Evolutionary conservation across 495 filamentous ascomycete genomes (phyloP).

Genomic region (Penicillium desertorum): DNA sequence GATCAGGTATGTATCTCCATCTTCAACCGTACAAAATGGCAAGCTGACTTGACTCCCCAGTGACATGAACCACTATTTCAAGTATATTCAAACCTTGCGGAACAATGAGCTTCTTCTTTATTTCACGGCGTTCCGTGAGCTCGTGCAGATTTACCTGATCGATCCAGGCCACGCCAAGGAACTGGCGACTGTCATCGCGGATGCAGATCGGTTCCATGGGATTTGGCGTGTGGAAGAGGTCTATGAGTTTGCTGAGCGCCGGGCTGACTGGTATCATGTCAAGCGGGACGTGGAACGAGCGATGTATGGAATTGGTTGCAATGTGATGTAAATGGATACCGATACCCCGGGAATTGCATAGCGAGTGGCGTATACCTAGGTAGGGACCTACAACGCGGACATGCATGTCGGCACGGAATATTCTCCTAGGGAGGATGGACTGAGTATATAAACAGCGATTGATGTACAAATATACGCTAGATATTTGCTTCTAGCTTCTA

Average conservation of each 20-base stretch:
- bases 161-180: conserved; percentile 87
- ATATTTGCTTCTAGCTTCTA: neutral
- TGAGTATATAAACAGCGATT: neutral
- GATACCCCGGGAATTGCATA: conserved; percentile 27
- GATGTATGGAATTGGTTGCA: conserved; percentile 95
- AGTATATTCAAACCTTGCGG: conserved; percentile 75
- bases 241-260: conserved; percentile 90
- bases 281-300: conserved; percentile 86
- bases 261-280: conserved; percentile 92
- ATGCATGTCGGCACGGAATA: neutral
- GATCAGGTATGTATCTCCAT: conserved; percentile 59
- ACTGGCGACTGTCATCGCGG: conserved; percentile 91
- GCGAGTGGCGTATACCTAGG: conserved; percentile 22
- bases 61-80: conserved; percentile 92
- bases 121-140: conserved; percentile 87
- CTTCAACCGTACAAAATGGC: neutral
- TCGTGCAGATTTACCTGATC: conserved; percentile 94
- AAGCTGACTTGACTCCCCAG: conserved; percentile 40
- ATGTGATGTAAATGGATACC: conserved; percentile 64
- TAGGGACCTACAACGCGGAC: conserved; percentile 6
- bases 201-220: conserved; percentile 82
- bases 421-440: neutral
- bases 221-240: conserved; percentile 96
- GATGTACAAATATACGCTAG: neutral
- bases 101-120: conserved; percentile 84